These are phyloP conservation scores for Phytomonas francai DNA, from an alignment of 208 protist genomes.

Conservation along the genomic window DNA sequence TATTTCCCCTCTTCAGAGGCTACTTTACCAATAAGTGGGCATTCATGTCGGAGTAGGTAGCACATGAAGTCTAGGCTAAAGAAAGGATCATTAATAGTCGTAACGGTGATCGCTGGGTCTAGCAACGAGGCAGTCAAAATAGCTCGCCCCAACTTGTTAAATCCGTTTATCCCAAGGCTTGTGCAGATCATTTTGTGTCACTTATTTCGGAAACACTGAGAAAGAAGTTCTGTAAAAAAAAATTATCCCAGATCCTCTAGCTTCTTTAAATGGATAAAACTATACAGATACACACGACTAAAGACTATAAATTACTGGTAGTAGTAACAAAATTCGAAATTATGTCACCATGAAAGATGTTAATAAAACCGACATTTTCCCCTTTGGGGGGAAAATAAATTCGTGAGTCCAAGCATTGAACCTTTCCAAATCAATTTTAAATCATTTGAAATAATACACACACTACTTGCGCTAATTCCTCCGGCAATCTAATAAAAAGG, in stretches of 20 bases:
- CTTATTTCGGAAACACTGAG: conserved; percentile 1
- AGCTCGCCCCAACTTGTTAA: conserved; percentile 92
- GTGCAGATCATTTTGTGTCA: conserved; percentile 9
- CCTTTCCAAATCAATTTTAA: neutral
- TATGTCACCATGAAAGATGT: neutral
- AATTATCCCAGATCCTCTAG: conserved; percentile 6
- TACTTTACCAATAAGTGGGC: conserved; percentile 19
- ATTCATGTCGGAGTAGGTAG: conserved; percentile 92
- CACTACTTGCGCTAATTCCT: neutral
- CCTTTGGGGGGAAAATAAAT: neutral
- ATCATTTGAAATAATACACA: neutral
- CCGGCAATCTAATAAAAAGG: neutral
- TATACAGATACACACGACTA: neutral
- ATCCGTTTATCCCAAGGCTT: conserved; percentile 92
- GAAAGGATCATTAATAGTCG: conserved; percentile 94
- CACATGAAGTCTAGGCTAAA: conserved; percentile 91
- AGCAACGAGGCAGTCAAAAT: conserved; percentile 82
- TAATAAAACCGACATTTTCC: neutral
- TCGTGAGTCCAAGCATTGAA: neutral
- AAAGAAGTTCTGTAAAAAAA: conserved; percentile 7
- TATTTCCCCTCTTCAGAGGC: conserved; percentile 39
- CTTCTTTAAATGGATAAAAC: neutral
- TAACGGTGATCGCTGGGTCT: conserved; percentile 60
- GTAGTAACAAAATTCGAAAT: neutral
- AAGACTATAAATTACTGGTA: neutral